Conservation (phyloP, 371 early-diverging fungal species). For the Apophysomyces elegans region DNA sequence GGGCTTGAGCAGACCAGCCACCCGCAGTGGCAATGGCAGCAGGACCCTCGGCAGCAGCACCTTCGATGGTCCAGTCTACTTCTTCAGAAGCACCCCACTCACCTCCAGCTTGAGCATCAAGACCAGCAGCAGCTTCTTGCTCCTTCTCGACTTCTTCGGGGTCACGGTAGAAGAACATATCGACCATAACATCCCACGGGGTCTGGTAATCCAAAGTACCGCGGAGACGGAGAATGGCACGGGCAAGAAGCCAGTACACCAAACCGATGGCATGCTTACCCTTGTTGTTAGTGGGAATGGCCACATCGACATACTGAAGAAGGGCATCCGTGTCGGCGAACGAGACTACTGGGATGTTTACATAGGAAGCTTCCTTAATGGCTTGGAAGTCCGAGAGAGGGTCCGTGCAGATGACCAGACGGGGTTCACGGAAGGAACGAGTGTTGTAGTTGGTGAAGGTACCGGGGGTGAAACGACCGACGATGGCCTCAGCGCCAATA, state of each 20-base stretch:
- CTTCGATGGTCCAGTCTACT: conserved; percentile 24
- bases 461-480: conserved; percentile 99
- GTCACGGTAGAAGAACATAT: conserved; percentile 98
- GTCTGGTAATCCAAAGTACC: conserved; percentile 84
- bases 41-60: conserved; percentile 24
- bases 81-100: conserved; percentile 37
- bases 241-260: conserved; percentile 96
- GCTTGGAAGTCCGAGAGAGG: conserved; percentile 99
- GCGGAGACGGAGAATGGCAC: conserved; percentile 98
- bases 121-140: conserved; percentile 25
- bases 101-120: conserved; percentile 18
- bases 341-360: conserved; percentile 99
- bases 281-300: conserved; percentile 99
- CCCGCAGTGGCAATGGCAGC: conserved; percentile 16
- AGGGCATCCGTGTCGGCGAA: conserved; percentile 98
- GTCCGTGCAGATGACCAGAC: conserved; percentile 97
- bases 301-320: conserved; percentile 95
- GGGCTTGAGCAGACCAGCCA: conserved; percentile 21
- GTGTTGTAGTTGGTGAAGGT: conserved; percentile 99
- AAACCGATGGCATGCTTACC: conserved; percentile 98
- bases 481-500: conserved; percentile 97
- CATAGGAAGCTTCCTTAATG: conserved; percentile 97
- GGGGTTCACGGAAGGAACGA: conserved; percentile 98
- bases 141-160: conserved; percentile 92
- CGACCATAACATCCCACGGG: conserved; percentile 95